Conservation (phyloP, 2,329 filamentous ascomycete species). For the Cladosporium sp. region DNA sequence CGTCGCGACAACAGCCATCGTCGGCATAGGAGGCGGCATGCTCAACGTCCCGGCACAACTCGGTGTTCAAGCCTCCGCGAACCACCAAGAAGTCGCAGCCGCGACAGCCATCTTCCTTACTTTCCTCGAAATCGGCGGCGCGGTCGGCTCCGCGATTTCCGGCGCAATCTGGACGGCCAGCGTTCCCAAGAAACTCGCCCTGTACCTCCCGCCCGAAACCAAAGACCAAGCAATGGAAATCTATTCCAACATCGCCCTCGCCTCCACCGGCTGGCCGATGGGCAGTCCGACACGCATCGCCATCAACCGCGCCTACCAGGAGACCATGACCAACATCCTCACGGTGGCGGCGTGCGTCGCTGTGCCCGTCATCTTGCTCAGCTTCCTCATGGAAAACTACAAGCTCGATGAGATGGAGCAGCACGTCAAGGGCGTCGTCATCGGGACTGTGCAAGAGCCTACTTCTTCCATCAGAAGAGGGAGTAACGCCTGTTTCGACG, state of each 20-base stretch:
- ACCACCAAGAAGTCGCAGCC: constrained; percentile 50
- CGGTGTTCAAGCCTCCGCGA: constrained; percentile 52
- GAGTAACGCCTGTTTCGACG: constrained; percentile 4
- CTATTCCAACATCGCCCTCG: constrained; percentile 48
- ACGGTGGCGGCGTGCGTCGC: constrained; percentile 52
- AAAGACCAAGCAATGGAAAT: constrained; percentile 45
- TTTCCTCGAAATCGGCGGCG: constrained; percentile 51
- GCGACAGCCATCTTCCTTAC: constrained; percentile 56
- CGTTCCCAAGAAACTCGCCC: constrained; percentile 46
- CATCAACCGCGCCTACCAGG: constrained; percentile 61
- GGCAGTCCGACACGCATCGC: constrained; percentile 55
- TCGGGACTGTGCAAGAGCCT: constrained; percentile 29
- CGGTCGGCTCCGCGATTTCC: constrained; percentile 50
- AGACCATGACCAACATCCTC: constrained; percentile 59
- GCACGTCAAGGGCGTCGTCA: constrained; percentile 40
- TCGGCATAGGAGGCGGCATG: constrained; percentile 54
- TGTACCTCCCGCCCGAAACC: constrained; percentile 48
- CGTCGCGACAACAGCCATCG: constrained; percentile 48
- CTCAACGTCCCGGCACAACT: constrained; percentile 55
- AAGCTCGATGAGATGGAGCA: constrained; percentile 49
- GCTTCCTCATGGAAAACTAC: constrained; percentile 55
- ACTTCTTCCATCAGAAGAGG: background rate
- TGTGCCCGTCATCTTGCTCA: constrained; percentile 54
- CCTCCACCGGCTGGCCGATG: constrained; percentile 50
- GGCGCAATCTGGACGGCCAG: constrained; percentile 51